These are phyloP conservation scores for Moricandia moricandioides DNA, from an alignment of 345 rosid genomes.

Conservation along the genomic window DNA sequence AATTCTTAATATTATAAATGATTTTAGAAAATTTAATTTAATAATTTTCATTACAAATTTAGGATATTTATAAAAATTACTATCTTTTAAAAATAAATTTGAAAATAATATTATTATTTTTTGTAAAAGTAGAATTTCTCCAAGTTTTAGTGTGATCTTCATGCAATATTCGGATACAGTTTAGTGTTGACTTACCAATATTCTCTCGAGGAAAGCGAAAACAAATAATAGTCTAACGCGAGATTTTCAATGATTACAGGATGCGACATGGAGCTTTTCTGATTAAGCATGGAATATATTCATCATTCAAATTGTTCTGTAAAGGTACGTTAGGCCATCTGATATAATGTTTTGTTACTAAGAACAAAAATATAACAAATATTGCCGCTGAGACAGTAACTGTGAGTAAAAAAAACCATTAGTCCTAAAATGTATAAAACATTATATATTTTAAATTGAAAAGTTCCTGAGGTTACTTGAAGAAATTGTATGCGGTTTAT, in stretches of 20 bases:
- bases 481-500: neutral
- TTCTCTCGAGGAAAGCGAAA: neutral
- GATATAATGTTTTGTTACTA: neutral
- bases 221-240: neutral
- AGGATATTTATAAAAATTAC: too few species aligned
- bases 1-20: too few species aligned
- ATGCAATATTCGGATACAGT: neutral
- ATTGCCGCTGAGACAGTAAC: neutral
- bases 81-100: too few species aligned
- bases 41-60: too few species aligned
- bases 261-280: slow-evolving; percentile 21
- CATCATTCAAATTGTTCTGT: slow-evolving; percentile 26
- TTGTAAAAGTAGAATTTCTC: too few species aligned
- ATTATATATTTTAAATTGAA: neutral
- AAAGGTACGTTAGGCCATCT: slow-evolving; percentile 25
- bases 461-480: neutral
- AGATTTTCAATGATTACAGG: slow-evolving; percentile 18
- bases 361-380: neutral
- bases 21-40: too few species aligned
- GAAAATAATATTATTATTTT: too few species aligned
- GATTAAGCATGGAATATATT: slow-evolving; percentile 39
- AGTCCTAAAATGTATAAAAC: neutral
- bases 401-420: neutral
- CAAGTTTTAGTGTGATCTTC: neutral
- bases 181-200: slow-evolving; percentile 7